phyloP scores from a whole-genome alignment of 73 alveolate genomes.

The Vitrella brassicaformis region DNA sequence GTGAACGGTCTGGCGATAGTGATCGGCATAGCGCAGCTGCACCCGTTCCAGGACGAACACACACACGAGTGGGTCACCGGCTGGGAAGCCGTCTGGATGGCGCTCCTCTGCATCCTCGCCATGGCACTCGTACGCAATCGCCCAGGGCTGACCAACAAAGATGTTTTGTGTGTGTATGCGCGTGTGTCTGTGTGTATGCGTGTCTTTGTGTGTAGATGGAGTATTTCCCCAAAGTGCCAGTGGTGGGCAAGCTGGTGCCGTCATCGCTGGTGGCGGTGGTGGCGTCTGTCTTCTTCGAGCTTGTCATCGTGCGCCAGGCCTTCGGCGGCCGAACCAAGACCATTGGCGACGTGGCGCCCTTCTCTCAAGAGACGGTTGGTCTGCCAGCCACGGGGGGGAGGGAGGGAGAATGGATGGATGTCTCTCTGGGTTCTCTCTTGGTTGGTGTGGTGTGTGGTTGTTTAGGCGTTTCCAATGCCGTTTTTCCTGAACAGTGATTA shows the following conservation, averaged over 20 bases:
- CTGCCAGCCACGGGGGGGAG: neutral
- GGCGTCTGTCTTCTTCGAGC: neutral
- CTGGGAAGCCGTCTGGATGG: neutral
- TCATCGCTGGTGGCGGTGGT: neutral
- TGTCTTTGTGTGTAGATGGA: neutral
- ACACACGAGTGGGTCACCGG: neutral
- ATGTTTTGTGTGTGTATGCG: neutral
- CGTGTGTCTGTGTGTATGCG: neutral
- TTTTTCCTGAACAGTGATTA: too few relatives aligned
- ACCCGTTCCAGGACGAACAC: neutral
- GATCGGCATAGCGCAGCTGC: neutral
- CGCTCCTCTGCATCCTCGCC: neutral
- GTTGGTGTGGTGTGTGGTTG: neutral
- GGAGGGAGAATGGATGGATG: neutral
- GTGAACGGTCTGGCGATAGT: neutral
- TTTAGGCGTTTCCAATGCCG: too few relatives aligned
- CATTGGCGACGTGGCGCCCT: neutral
- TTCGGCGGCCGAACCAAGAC: neutral
- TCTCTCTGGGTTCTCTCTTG: neutral
- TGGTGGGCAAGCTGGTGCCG: neutral
- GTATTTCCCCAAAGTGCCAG: neutral
- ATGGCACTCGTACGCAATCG: neutral
- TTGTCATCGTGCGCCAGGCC: neutral
- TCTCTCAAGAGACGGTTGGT: neutral
- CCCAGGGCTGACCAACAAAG: neutral